Evolutionary conservation across 768 basidiomycete species (phyloP), one percentile per base, ranked within the genome.

Genomic region (Mycena polygramma): DNA sequence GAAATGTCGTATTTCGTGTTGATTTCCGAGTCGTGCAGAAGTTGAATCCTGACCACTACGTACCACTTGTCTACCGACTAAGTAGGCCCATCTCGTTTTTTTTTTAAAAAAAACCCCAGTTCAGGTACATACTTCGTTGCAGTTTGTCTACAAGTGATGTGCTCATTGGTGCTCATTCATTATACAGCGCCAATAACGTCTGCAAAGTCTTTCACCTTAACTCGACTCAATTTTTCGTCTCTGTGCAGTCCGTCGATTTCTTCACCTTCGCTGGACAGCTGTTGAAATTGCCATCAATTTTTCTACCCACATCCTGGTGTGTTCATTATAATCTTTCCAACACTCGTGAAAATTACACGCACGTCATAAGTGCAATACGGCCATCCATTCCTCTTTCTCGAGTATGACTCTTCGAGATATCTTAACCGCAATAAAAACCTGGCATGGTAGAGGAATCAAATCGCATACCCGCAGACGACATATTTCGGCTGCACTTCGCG

Each of bases 381-480:
- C 59, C 46, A 60, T 2, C 46, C 46, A 35, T 60, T 60, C 37
- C 46, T 48, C 17, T 49, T 59, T 19, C 35, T 24, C 17, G 19
- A 11, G 6, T 26, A 7, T n/a, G 30, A 19, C 22, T 36, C 20
- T 49, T 48, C 46, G 1, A n/a, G 15, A 60, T 60, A 60, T 60
- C 59, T 48, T 35, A 2, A 45, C 26, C 8, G 9, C 9, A 49
- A 22, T 14, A 5, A 37, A 57, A 57, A 20, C 37, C 17, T 11
- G 2, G 2, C 20, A 11, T 17, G 35, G 20, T 15, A 41, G 15
- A 10, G 11, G 19, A 57, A 13, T 37, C 17, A 53, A 24, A 20
- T 20, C 17, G 17, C 58, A 30, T 46, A 35, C 58, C 58, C 58
- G 45, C 58, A 60, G 20, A 60, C 58, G n/a, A 60, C 58, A 48